A percentile compares a stretch with the other conserved stretches of the same genome.
Evolutionary conservation across 768 basidiomycete genomes (phyloP).

Genomic region (Podaxis sp.): DNA sequence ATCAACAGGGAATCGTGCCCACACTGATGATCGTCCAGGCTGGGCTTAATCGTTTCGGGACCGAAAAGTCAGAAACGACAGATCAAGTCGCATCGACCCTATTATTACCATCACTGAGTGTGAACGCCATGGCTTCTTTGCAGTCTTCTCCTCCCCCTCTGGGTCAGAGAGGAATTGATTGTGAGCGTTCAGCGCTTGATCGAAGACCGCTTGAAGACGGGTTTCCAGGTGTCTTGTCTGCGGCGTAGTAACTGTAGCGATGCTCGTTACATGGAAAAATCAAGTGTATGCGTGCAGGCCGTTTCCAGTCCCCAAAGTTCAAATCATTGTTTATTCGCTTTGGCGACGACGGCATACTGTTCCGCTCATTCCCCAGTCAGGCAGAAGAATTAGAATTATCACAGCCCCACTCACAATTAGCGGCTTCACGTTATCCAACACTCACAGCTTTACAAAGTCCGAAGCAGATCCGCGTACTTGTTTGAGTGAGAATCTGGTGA

Average conservation of each 20-base stretch:
- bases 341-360: no score
- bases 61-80: neutral
- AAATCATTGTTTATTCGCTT: no score
- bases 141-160: neutral
- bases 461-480: no score
- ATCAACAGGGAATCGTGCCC: neutral
- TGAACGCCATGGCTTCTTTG: neutral
- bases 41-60: neutral
- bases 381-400: no score
- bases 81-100: neutral
- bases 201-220: neutral
- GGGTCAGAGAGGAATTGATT: neutral
- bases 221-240: neutral
- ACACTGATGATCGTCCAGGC: neutral
- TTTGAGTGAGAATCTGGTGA: no score
- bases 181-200: neutral
- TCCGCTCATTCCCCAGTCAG: no score
- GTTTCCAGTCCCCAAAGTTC: no score
- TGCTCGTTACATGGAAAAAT: no score
- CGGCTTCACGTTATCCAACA: no score
- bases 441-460: neutral
- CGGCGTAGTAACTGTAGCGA: neutral
- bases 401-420: no score
- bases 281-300: no score
- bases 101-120: neutral